phyloP scores from a whole-genome alignment of 1,139 yeast species.

The Wickerhamiella infanticola region DNA sequence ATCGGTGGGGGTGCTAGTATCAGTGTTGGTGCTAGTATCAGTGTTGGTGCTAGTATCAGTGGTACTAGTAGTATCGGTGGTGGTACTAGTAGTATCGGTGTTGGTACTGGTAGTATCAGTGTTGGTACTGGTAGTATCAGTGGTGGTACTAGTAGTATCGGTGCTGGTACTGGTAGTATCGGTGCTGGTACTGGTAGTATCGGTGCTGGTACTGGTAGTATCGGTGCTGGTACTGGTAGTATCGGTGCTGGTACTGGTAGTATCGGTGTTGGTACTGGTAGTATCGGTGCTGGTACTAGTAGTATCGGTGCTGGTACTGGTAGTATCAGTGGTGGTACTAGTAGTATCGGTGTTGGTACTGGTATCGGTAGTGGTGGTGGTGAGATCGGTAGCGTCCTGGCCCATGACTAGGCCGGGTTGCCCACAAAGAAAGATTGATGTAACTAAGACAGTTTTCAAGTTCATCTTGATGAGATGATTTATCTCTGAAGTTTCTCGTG shows the following conservation, averaged over 20 bases:
- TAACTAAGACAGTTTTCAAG: no score
- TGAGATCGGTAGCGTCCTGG: conserved; percentile 1
- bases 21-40: neutral
- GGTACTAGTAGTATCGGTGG: conserved; percentile 1
- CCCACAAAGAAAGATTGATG: no score
- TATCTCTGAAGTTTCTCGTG: no score
- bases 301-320: neutral
- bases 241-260: conserved; percentile 1
- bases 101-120: neutral
- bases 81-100: neutral
- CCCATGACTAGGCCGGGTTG: no score
- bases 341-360: conserved; percentile 5
- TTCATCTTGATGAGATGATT: no score
- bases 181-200: neutral
- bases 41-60: neutral
- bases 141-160: neutral
- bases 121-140: conserved; percentile 4
- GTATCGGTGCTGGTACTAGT: neutral
- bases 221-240: conserved; percentile 2
- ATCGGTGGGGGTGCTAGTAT: conserved; percentile 2
- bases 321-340: neutral
- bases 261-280: neutral
- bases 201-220: neutral
- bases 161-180: conserved; percentile 5
- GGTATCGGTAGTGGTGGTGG: conserved; percentile 5